Evolutionary conservation across 2,329 filamentous ascomycete genomes (phyloP).

Genomic region (Claviceps spartinae): DNA sequence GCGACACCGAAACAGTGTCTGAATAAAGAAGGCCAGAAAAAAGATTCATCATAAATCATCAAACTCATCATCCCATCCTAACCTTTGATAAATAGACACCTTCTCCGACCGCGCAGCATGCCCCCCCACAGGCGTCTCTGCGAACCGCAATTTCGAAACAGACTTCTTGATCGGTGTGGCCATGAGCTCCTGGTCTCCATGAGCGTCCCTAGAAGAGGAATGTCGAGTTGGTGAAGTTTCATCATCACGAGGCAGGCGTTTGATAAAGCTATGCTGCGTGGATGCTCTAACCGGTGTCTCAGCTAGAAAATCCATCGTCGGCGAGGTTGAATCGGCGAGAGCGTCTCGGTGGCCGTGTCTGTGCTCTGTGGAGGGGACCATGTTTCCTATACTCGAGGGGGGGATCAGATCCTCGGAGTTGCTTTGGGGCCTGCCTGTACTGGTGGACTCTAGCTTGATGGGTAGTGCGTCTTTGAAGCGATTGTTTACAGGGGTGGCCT

Average conservation of each 20-base stretch:
- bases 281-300: constrained; percentile 18
- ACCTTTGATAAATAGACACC: constrained; percentile 36
- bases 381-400: constrained; percentile 24
- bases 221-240: constrained; percentile 8
- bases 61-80: constrained; percentile 46
- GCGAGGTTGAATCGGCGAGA: constrained; percentile 17
- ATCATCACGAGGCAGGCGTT: constrained; percentile 10
- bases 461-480: constrained; percentile 39
- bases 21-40: not conserved
- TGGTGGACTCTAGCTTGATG: constrained; percentile 12
- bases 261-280: constrained; percentile 15
- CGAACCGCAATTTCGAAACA: constrained; percentile 8
- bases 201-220: constrained; percentile 9
- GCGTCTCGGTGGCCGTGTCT: constrained; percentile 18
- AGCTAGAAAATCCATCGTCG: constrained; percentile 16
- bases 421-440: constrained; percentile 10
- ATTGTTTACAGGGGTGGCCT: constrained; percentile 42
- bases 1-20: constrained; percentile 5
- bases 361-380: constrained; percentile 29
- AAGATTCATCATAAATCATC: constrained; percentile 28
- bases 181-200: constrained; percentile 15
- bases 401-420: constrained; percentile 19
- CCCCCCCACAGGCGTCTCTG: constrained; percentile 8
- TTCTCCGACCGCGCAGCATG: constrained; percentile 13
- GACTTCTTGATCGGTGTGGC: constrained; percentile 27